These are phyloP conservation scores for apple (Malus domestica) DNA, from an alignment of 306 rosid genomes.

Conservation along the genomic window DNA sequence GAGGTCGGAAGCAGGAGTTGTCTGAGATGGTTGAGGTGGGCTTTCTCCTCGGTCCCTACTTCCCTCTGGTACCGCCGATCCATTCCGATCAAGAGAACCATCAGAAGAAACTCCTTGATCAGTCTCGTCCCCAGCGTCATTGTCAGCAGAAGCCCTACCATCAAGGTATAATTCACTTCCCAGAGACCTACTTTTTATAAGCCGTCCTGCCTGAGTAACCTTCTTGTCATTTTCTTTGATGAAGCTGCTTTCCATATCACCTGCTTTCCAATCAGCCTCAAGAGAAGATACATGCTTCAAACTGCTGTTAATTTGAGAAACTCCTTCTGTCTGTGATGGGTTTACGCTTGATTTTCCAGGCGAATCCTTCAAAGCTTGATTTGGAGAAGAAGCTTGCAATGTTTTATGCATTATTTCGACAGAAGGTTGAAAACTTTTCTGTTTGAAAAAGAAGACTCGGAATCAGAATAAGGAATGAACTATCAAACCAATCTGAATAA, in stretches of 20 bases:
- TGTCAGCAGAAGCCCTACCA: slow-evolving; percentile 21
- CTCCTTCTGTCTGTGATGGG: slow-evolving; percentile 23
- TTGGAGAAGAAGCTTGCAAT: slow-evolving; percentile 33
- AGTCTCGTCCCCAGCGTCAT: slow-evolving; percentile 34
- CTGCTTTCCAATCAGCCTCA: slow-evolving; percentile 30
- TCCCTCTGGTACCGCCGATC: slow-evolving; percentile 16
- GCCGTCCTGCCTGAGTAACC: slow-evolving; percentile 13
- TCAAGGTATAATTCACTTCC: slow-evolving; percentile 49
- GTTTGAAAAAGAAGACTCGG: slow-evolving; percentile 29
- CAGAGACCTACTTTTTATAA: slow-evolving; percentile 60
- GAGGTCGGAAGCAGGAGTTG: slow-evolving; percentile 13
- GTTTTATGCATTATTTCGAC: slow-evolving; percentile 43
- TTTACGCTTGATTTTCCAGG: slow-evolving; percentile 16
- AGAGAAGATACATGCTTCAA: slow-evolving; percentile 31
- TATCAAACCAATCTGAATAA: slow-evolving; percentile 11
- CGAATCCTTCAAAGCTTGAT: slow-evolving; percentile 23
- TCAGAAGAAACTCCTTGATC: slow-evolving; percentile 33
- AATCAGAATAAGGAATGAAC: slow-evolving; percentile 17
- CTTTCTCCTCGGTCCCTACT: slow-evolving; percentile 27
- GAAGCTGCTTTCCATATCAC: slow-evolving; percentile 30
- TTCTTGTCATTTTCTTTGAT: slow-evolving; percentile 18
- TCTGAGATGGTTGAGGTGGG: slow-evolving; percentile 26
- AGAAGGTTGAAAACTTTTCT: slow-evolving; percentile 54
- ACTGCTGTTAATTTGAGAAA: slow-evolving; percentile 16
- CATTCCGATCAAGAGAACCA: slow-evolving; percentile 23